Evolutionary conservation across 2,329 filamentous ascomycete species (phyloP), one percentile per base, ranked within the genome.

Genomic region (Verticillium albo-atrum): DNA sequence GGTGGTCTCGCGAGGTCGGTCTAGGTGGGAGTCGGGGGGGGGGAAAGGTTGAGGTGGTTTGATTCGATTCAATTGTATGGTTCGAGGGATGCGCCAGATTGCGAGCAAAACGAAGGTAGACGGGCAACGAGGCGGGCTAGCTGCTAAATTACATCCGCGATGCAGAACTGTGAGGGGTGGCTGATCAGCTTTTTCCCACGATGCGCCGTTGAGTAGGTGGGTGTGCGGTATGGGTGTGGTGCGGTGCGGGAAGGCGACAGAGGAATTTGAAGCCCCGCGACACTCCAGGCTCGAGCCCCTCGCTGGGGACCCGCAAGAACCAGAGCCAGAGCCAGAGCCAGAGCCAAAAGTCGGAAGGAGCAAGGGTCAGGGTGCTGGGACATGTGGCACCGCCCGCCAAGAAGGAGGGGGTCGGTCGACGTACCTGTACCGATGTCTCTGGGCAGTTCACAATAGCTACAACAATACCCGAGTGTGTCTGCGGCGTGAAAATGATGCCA

Each of bases 1-100:
- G 50, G 58, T 56, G 58, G 64, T 47, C 34, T 32, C 54, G 58
- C 60, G 54, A 30, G 59, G 57, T 58, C 59, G 52, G 58, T 55
- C 58, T 55, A 60, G 42, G 28, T 28, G 26, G 57, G 30, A 58
- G 42, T 61, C 56, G 57, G 59, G n/a, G n/a, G n/a, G n/a, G n/a
- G n/a, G n/a, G 28, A 23, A 32, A 34, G 20, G 17, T 54, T 23
- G 28, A 20, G 27, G 28, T 28, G 52, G 52, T 30, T 54, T 54
- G 52, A 54, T 32, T n/a, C 27, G 20, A 28, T 34, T 12, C n/a
- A n/a, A n/a, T n/a, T n/a, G n/a, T n/a, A n/a, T n/a, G n/a, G 52
- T 54, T 54, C 27, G 54, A 50, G n/a, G 42, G 42, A 26, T 50
- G 42, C 42, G 42, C n/a, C 42, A 50, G n/a, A 14, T 50, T 6